phyloP scores from a whole-genome alignment of 2,329 filamentous ascomycete species.

The Calonectria multiphialidica region DNA sequence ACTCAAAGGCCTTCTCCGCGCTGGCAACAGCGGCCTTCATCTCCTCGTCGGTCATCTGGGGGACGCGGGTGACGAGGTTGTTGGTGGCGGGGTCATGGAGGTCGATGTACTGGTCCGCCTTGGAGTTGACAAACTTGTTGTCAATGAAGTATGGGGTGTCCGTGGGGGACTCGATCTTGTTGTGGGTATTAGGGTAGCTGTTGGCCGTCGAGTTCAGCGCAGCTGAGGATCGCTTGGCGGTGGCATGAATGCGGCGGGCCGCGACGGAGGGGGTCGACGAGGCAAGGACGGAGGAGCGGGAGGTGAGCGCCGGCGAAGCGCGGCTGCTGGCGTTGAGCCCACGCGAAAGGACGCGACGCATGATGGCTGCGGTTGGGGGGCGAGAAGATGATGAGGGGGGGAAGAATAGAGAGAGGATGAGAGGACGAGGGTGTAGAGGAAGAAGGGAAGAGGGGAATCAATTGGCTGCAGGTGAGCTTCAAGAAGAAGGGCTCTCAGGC shows the following conservation, averaged over 20 bases:
- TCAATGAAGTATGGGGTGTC: slow-evolving; percentile 87
- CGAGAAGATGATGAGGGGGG: neutral
- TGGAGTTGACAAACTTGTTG: slow-evolving; percentile 80
- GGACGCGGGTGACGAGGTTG: slow-evolving; percentile 85
- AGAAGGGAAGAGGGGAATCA: neutral
- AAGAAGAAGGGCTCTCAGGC: neutral
- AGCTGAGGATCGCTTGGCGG: slow-evolving; percentile 63
- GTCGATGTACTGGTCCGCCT: slow-evolving; percentile 80
- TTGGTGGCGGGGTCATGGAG: slow-evolving; percentile 87
- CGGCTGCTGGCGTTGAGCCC: slow-evolving; percentile 52
- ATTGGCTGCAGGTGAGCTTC: neutral
- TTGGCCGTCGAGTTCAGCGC: slow-evolving; percentile 67
- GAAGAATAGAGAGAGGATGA: neutral
- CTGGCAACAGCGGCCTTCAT: slow-evolving; percentile 81
- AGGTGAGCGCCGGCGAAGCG: slow-evolving; percentile 39
- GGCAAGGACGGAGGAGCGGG: slow-evolving; percentile 45
- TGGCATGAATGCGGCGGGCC: slow-evolving; percentile 68
- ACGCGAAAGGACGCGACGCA: slow-evolving; percentile 61
- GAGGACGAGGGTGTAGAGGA: neutral
- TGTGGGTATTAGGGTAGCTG: slow-evolving; percentile 78
- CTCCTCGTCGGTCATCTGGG: slow-evolving; percentile 84
- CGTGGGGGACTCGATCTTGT: slow-evolving; percentile 73
- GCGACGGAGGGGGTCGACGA: slow-evolving; percentile 51
- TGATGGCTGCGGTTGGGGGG: slow-evolving; percentile 35
- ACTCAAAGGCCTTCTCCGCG: slow-evolving; percentile 80